Conservation (phyloP, 345 rosid genomes). For the Nephelium lappaceum region DNA sequence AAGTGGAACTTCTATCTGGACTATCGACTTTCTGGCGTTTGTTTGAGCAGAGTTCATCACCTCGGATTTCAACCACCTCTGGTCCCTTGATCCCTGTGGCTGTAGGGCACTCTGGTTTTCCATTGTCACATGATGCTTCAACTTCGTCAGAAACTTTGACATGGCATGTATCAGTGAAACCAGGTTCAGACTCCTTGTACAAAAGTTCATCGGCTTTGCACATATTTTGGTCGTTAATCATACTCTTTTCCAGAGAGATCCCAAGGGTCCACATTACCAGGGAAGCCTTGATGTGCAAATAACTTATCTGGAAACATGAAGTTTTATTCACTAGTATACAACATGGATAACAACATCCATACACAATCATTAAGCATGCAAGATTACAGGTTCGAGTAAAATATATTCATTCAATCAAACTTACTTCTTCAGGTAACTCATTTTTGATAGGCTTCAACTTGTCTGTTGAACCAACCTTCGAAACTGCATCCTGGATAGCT, state of each 20-base stretch:
- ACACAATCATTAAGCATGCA: background rate
- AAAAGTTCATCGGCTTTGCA: constrained; percentile 12
- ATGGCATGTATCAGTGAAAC: constrained; percentile 1
- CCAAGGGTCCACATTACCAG: constrained; percentile 36
- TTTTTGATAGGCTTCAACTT: constrained; percentile 49
- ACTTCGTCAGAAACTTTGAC: constrained; percentile 2
- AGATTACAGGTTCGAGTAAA: background rate
- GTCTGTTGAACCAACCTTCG: constrained; percentile 44
- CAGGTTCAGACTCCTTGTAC: constrained; percentile 3
- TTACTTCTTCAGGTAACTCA: constrained; percentile 49
- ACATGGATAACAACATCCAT: background rate
- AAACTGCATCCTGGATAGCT: constrained; percentile 39
- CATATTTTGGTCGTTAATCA: background rate
- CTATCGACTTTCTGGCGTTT: constrained; percentile 40
- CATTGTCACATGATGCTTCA: constrained; percentile 1
- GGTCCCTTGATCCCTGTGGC: background rate
- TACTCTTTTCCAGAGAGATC: constrained; percentile 25
- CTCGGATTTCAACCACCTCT: background rate
- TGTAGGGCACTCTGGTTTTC: background rate
- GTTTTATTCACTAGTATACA: background rate
- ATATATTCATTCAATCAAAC: constrained; percentile 12
- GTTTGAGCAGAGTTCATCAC: constrained; percentile 11
- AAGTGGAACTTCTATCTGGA: constrained; percentile 16
- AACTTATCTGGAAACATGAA: constrained; percentile 39
- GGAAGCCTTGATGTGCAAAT: constrained; percentile 41